A percentile compares a stretch with the other conserved stretches of the same genome.
These are phyloP conservation scores for Ophiostoma pallidulum DNA, from an alignment of 2,329 filamentous ascomycete species.

Conservation along the genomic window DNA sequence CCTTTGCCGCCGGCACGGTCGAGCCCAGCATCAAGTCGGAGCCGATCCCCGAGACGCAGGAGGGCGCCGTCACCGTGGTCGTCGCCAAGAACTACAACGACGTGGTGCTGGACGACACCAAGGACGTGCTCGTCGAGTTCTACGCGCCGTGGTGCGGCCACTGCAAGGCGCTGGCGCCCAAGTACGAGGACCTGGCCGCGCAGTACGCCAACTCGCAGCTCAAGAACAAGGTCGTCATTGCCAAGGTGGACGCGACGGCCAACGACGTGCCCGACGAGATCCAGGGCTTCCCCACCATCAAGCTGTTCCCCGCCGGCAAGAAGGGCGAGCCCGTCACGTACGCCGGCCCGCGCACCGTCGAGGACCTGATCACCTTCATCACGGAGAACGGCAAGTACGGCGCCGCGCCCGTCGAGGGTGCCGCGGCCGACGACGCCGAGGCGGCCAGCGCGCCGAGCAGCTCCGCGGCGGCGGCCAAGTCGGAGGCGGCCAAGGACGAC, in stretches of 20 bases:
- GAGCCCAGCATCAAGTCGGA: constrained; percentile 98
- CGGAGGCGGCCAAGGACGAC: constrained; percentile 32
- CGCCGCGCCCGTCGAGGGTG: constrained; percentile 53
- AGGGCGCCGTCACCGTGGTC: constrained; percentile 76
- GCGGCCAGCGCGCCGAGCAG: constrained; percentile 31
- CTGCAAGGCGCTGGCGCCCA: constrained; percentile 95
- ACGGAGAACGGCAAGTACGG: constrained; percentile 91
- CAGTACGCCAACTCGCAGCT: constrained; percentile 69
- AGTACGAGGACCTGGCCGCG: constrained; percentile 85
- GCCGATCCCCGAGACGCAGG: constrained; percentile 87
- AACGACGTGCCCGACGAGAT: constrained; percentile 98
- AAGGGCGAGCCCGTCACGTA: constrained; percentile 84
- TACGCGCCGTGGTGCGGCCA: constrained; percentile 99
- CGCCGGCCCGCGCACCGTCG: constrained; percentile 74
- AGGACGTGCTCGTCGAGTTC: constrained; percentile 97
- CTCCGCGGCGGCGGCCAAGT: constrained; percentile 24
- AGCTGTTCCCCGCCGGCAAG: constrained; percentile 84
- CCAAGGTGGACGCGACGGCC: constrained; percentile 92
- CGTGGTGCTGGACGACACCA: constrained; percentile 82
- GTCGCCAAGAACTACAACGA: constrained; percentile 93
- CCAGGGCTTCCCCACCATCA: constrained; percentile 97
- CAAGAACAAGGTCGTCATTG: constrained; percentile 79
- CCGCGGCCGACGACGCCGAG: constrained; percentile 46
- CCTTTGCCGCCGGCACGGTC: constrained; percentile 78
- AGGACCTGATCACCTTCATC: constrained; percentile 87